phyloP scores from a whole-genome alignment of 73 alveolate species.

The Paramecium bursaria region DNA sequence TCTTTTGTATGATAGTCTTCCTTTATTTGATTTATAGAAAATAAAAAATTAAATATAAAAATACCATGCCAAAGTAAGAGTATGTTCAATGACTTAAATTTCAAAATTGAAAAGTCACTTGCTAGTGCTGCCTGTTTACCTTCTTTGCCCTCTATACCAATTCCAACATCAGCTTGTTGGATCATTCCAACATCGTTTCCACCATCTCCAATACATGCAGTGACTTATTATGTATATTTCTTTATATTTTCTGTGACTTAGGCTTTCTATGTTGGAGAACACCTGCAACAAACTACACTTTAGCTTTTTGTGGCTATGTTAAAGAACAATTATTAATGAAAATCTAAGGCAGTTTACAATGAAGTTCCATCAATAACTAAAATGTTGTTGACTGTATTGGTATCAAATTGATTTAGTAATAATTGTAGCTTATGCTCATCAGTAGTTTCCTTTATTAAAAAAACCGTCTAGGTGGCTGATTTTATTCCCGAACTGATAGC shows the following conservation, averaged over 20 bases:
- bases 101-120: conserved; percentile 82
- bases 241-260: conserved; percentile 72
- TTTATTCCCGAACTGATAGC: conserved; percentile 83
- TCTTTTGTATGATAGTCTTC: conserved; percentile 88
- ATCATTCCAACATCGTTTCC: conserved; percentile 98
- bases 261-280: conserved; percentile 86
- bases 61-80: conserved; percentile 90
- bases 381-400: conserved; percentile 10
- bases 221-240: conserved; percentile 68
- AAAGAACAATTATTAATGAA: conserved; percentile 74
- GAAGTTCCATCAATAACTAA: conserved; percentile 64
- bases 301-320: conserved; percentile 75
- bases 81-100: conserved; percentile 80
- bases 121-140: conserved; percentile 96
- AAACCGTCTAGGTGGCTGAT: conserved; percentile 58
- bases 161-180: conserved; percentile 89
- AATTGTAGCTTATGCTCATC: conserved; percentile 49
- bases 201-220: conserved; percentile 93
- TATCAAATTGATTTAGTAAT: conserved; percentile 49
- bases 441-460: conserved; percentile 52
- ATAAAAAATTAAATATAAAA: too few species aligned
- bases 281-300: conserved; percentile 81
- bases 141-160: conserved; percentile 96
- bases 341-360: conserved; percentile 33
- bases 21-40: too few species aligned